Base-by-base conservation (phyloP, 2,329 filamentous ascomycete species). In the Ilyonectria mors-panacis region DNA sequence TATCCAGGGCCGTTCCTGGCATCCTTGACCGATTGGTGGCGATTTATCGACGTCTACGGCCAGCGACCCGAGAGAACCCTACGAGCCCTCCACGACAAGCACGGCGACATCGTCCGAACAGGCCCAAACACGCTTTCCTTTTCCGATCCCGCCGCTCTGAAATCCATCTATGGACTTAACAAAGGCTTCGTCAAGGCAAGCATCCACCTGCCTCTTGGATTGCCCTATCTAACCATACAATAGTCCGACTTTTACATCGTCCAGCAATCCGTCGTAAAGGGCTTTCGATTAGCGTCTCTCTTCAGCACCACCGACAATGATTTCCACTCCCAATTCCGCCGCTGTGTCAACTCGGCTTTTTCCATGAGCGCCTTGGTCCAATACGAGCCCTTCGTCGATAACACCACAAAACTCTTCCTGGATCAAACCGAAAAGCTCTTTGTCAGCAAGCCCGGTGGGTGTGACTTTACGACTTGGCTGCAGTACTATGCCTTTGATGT, bases 401-500 rank as follows among this genome's bases (percentile, higher is more conserved):
- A 90, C 71, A 94, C 92, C 1, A 91, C 92, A 0, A 88, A 89
- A 69, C 81, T 93, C 2, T 95, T 94, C 78, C 86, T 95, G 6
- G 79, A 85, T 35, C 88, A 89, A 76, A 91, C 89, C 0, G 84
- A 88, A 68, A 81, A 83, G 2, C 75, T 91, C 3, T 92, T 85
- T 70, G 85, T 83, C n/a, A 75, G 79, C 23, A 81, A 82, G 26
- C 67, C 78, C 0, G 69, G 70, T n/a, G 72, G 74, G 2, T 76
- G 74, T 74, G 88, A 93, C 75, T 91, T 94, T 63, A 88, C 89
- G 1, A 83, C 85, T 64, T 94, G 93, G 93, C 81, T 95, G 64
- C 93, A 95, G 75, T 94, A 91, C 77, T 94, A 93, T 72, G 93
- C 93, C 0, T 95, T 95, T 74, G 93, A 95, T 76, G 92, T 94